Conservation (phyloP, 1,284 basidiomycete species). For the Malassezia yamatoensis region DNA sequence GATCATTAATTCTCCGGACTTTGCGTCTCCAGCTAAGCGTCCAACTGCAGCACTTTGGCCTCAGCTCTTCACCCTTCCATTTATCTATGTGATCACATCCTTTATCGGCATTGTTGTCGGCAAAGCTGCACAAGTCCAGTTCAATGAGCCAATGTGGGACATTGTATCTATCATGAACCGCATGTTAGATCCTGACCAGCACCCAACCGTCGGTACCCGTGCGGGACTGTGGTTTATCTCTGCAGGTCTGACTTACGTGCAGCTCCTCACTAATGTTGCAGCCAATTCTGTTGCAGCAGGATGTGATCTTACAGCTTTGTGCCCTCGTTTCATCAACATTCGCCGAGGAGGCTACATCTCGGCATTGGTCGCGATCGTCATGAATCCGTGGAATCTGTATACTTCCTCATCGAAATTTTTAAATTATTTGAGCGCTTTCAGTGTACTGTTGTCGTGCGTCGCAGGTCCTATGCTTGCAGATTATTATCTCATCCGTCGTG, state of each 20-base stretch:
- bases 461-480: constrained; percentile 51
- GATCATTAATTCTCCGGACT: constrained; percentile 32
- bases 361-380: constrained; percentile 63
- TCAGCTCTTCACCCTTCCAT: constrained; percentile 55
- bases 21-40: constrained; percentile 28
- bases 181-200: constrained; percentile 57
- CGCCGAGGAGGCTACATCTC: constrained; percentile 70
- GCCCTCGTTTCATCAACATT: constrained; percentile 70
- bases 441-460: constrained; percentile 48
- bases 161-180: constrained; percentile 51
- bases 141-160: constrained; percentile 7
- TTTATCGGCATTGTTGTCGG: constrained; percentile 76
- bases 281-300: constrained; percentile 77
- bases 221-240: constrained; percentile 58
- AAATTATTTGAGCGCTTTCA: constrained; percentile 67
- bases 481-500: constrained; percentile 67
- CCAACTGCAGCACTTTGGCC: constrained; percentile 22
- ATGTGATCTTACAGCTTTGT: constrained; percentile 68
- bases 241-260: constrained; percentile 62
- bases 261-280: constrained; percentile 57
- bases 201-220: constrained; percentile 54
- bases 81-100: constrained; percentile 66
- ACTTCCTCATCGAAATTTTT: constrained; percentile 67
- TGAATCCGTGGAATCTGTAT: constrained; percentile 68
- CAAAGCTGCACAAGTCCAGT: constrained; percentile 1